Conservation (phyloP, 805 yeast genomes). For the Teunomyces pallodes region DNA sequence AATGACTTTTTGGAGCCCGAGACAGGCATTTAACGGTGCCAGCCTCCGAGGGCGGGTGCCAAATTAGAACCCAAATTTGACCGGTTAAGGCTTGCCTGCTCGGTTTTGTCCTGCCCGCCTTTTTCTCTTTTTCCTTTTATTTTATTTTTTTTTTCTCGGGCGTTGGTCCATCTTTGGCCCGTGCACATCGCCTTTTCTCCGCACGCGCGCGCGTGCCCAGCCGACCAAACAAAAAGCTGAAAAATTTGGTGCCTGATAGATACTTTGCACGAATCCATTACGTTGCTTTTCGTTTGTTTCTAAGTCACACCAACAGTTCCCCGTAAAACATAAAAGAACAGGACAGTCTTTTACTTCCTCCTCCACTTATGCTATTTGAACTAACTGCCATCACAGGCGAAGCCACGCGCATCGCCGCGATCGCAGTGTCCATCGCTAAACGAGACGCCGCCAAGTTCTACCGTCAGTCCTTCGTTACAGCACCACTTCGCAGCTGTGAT, state of each 20-base stretch:
- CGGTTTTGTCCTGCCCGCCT: too few species aligned
- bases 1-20: too few species aligned
- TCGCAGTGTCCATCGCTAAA: constrained; percentile 14
- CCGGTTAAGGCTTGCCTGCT: too few species aligned
- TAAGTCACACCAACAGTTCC: not conserved
- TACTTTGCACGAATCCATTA: not conserved
- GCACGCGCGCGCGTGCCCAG: not conserved
- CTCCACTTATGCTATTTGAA: constrained; percentile 8
- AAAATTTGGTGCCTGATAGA: not conserved
- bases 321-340: not conserved
- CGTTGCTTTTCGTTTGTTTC: not conserved
- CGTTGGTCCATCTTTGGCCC: not conserved
- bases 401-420: constrained; percentile 18
- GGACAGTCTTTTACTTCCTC: too few species aligned
- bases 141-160: not conserved
- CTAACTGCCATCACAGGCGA: constrained; percentile 25
- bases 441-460: constrained; percentile 20
- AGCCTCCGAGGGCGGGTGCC: too few species aligned
- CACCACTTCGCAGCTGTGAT: constrained; percentile 21
- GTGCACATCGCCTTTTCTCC: not conserved
- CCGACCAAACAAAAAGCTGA: not conserved
- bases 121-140: too few species aligned
- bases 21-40: too few species aligned
- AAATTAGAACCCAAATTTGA: too few species aligned
- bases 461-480: constrained; percentile 17